These are phyloP conservation scores for Isochrysis galbana DNA, from an alignment of 78 protist genomes.

Conservation along the genomic window DNA sequence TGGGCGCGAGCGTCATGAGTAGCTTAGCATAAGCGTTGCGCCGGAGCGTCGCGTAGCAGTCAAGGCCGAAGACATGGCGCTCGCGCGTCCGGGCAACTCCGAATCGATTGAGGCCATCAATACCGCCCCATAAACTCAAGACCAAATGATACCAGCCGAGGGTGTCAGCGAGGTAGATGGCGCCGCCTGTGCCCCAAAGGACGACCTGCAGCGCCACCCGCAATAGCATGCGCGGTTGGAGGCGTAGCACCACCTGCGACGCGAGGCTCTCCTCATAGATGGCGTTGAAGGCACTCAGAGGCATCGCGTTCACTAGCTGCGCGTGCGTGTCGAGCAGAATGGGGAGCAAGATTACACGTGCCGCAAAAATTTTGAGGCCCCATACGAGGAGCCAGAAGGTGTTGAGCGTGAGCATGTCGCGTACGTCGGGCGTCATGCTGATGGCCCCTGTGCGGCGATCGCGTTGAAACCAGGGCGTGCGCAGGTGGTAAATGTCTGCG, in stretches of 20 bases:
- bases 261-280: too few species aligned
- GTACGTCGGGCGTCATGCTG: not conserved
- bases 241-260: too few species aligned
- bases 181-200: not conserved
- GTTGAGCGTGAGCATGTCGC: not conserved
- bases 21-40: not conserved
- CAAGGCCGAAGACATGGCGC: not conserved
- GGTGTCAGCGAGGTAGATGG: not conserved
- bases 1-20: not conserved
- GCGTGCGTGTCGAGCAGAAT: not conserved
- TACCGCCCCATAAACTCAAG: not conserved
- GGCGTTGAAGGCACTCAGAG: too few species aligned
- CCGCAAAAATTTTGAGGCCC: not conserved
- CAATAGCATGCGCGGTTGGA: too few species aligned
- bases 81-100: not conserved
- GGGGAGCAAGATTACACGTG: not conserved
- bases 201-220: too few species aligned
- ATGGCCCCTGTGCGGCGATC: too few species aligned
- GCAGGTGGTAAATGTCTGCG: too few species aligned
- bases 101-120: not conserved
- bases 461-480: too few species aligned
- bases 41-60: not conserved
- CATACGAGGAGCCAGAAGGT: not conserved
- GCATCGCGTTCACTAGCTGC: too few species aligned
- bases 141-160: not conserved